phyloP scores from a whole-genome alignment of 2,329 filamentous ascomycete species.

The Alternaria triticimaculans region DNA sequence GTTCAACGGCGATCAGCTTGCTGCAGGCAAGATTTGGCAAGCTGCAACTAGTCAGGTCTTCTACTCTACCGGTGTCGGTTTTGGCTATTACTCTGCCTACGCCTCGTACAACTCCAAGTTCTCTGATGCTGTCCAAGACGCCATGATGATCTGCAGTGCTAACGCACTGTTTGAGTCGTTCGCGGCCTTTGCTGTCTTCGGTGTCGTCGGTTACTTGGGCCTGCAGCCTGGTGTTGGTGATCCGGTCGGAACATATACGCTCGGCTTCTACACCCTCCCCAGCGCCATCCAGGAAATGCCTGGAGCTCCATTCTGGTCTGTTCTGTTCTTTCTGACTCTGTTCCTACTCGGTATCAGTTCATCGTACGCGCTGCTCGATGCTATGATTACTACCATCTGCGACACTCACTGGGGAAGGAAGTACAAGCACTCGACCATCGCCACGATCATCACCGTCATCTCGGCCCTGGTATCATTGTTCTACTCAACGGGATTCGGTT shows the following conservation, averaged over 20 bases:
- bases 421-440: slow-evolving; percentile 47
- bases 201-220: slow-evolving; percentile 56
- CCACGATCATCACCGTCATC: slow-evolving; percentile 53
- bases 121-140: slow-evolving; percentile 63
- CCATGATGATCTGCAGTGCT: slow-evolving; percentile 59
- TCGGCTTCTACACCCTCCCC: slow-evolving; percentile 63
- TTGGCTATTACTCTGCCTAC: slow-evolving; percentile 62
- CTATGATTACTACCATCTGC: slow-evolving; percentile 58
- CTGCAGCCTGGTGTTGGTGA: slow-evolving; percentile 47
- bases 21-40: slow-evolving; percentile 58
- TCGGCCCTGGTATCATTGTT: slow-evolving; percentile 61
- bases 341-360: slow-evolving; percentile 62
- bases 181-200: slow-evolving; percentile 56
- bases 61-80: slow-evolving; percentile 57
- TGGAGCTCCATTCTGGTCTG: slow-evolving; percentile 61
- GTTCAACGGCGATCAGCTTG: slow-evolving; percentile 22
- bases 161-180: slow-evolving; percentile 62
- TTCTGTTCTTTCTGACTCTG: slow-evolving; percentile 61
- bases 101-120: slow-evolving; percentile 61
- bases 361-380: slow-evolving; percentile 63
- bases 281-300: slow-evolving; percentile 61
- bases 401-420: slow-evolving; percentile 53
- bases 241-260: slow-evolving; percentile 57
- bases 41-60: slow-evolving; percentile 60
- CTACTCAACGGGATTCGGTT: slow-evolving; percentile 62